phyloP scores from a whole-genome alignment of 768 basidiomycete genomes.

The Dacryopinax primogenitus region DNA sequence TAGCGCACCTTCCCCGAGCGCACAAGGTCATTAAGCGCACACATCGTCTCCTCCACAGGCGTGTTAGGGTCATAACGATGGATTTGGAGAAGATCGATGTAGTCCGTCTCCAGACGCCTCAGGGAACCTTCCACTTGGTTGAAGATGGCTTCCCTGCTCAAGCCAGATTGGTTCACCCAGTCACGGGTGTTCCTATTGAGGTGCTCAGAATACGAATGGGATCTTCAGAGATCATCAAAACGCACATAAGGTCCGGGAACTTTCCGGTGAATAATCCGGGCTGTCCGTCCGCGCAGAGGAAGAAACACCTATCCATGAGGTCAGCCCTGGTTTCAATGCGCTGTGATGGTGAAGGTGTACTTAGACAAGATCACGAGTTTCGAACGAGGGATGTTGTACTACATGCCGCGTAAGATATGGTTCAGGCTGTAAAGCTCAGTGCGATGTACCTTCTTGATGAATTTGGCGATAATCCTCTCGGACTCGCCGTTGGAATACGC shows the following conservation, averaged over 20 bases:
- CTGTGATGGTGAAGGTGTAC: neutral
- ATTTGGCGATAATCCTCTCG: constrained; percentile 18
- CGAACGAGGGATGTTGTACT: neutral
- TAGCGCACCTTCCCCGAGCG: constrained; percentile 12
- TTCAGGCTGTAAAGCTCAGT: constrained; percentile 16
- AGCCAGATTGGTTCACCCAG: constrained; percentile 28
- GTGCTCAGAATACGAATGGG: neutral
- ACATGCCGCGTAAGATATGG: neutral
- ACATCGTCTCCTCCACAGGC: constrained; percentile 14
- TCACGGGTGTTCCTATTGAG: constrained; percentile 13
- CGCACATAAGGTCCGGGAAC: neutral
- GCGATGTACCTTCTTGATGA: constrained; percentile 15
- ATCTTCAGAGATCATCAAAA: neutral
- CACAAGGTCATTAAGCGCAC: constrained; percentile 15
- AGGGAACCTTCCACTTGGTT: constrained; percentile 19
- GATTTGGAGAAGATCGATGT: constrained; percentile 15
- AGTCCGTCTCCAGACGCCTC: constrained; percentile 9
- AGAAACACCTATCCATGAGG: neutral
- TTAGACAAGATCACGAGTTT: neutral
- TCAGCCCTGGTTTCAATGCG: neutral
- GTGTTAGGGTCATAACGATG: constrained; percentile 14
- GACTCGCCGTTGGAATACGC: constrained; percentile 20
- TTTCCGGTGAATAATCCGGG: neutral
- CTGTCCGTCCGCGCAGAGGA: neutral
- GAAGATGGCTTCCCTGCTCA: constrained; percentile 28